Evolutionary conservation across 2,329 filamentous ascomycete genomes (phyloP), one percentile per base, ranked within the genome.

Genomic region (Xylariaceae sp.): DNA sequence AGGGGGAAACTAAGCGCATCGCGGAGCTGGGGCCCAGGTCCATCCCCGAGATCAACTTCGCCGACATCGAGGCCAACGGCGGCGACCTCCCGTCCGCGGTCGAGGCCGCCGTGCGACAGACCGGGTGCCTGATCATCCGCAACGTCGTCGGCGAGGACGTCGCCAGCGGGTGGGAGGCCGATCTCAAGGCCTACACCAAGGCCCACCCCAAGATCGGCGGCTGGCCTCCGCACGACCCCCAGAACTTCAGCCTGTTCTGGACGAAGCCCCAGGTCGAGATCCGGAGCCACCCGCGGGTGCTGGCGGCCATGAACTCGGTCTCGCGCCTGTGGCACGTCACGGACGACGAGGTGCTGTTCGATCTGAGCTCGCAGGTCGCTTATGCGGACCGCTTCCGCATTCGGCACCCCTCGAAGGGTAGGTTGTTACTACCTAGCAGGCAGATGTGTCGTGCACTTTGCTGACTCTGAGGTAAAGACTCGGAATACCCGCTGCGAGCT

Each of bases 161-260:
- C 19, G 50, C 50, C 8, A 14, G 31, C 2, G 17, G n/a, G 2
- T 52, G 48, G 48, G 45, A 51, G 5, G 50, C 59, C 2, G 61
- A 65, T 33, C 50, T 65, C 25, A 57, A 57, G 19, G 59, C 58
- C 9, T 53, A 61, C 15, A 58, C 57, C 2, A 32, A 32, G 22
- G 14, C 4, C 6, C 60, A 64, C 29, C 52, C 54, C 5, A 62
- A 63, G 60, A 14, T 37, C 23, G 29, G 4, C 13, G 35, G 35
- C 5, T 88, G 84, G 42, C 83, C 81, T 0, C 57, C 68, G 0
- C 61, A 80, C 29, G 68, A 78, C 26, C 81, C 80, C 0, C 77
- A 83, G 29, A 81, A 88, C 5, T 85, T 75, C 48, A 83, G 87
- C 52, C 62, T 88, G 2, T 88, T 87, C 58, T 87, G 82, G 82